phyloP scores from a whole-genome alignment of 1,284 basidiomycete genomes.

The Fomitiporia mediterranea region DNA sequence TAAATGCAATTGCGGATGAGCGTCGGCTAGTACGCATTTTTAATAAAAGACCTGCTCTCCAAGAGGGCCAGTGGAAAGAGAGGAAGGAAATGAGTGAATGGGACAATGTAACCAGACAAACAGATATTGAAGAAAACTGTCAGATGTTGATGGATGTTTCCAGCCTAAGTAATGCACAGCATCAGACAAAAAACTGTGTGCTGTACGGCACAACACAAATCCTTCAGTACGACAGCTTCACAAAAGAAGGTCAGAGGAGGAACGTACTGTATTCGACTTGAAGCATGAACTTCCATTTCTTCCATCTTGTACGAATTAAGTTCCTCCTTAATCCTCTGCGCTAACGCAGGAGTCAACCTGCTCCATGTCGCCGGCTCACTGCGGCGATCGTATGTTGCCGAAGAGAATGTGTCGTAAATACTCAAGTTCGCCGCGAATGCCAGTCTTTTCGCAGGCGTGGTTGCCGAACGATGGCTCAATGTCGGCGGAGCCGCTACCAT shows the following conservation, averaged over 20 bases:
- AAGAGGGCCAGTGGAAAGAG: neutral
- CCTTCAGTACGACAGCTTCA: constrained; percentile 4
- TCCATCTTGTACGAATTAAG: constrained; percentile 97
- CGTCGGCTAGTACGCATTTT: neutral
- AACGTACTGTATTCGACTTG: constrained; percentile 81
- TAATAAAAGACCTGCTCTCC: neutral
- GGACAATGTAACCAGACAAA: neutral
- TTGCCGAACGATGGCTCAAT: constrained; percentile 58
- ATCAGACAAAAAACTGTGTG: constrained; percentile 58
- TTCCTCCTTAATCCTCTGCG: constrained; percentile 95
- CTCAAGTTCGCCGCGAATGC: constrained; percentile 90
- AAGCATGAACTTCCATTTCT: constrained; percentile 94
- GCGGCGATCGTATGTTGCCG: constrained; percentile 87
- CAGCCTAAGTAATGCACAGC: constrained; percentile 17
- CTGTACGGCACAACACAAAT: constrained; percentile 26
- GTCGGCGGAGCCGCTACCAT: constrained; percentile 43
- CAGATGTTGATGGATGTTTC: neutral
- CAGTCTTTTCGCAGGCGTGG: constrained; percentile 66
- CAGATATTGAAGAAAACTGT: too few species aligned
- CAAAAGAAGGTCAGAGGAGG: constrained; percentile 22
- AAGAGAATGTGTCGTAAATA: constrained; percentile 93
- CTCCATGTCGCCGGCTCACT: constrained; percentile 98
- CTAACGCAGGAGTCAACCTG: constrained; percentile 87
- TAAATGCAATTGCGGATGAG: constrained; percentile 8
- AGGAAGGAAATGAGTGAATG: neutral